Evolutionary conservation across 2,329 filamentous ascomycete genomes (phyloP).

Genomic region (Botrytis porri): DNA sequence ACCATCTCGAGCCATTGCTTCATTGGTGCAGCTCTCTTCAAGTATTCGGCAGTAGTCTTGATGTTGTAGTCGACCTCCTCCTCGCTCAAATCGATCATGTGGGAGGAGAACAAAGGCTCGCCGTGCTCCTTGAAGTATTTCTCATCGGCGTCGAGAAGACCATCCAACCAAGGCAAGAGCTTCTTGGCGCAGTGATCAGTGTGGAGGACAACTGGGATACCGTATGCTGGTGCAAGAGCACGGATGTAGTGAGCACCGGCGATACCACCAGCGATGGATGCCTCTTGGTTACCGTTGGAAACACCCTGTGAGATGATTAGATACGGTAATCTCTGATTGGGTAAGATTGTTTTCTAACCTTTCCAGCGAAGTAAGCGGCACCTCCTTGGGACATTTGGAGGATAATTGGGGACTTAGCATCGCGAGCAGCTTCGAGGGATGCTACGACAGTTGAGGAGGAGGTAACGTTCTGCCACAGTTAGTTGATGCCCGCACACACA

Average conservation of each 20-base stretch:
- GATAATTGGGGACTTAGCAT: slow-evolving; percentile 87
- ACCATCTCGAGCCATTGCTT: slow-evolving; percentile 99
- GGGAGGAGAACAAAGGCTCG: slow-evolving; percentile 89
- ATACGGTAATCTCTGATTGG: background rate
- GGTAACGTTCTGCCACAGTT: slow-evolving; percentile 68
- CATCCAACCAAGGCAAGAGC: slow-evolving; percentile 95
- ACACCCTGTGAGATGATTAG: slow-evolving; percentile 55
- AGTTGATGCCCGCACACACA: background rate
- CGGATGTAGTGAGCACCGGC: slow-evolving; percentile 94
- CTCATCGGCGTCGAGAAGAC: slow-evolving; percentile 93
- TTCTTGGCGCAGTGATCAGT: slow-evolving; percentile 99
- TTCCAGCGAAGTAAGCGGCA: slow-evolving; percentile 88
- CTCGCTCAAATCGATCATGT: slow-evolving; percentile 99
- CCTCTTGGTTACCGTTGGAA: slow-evolving; percentile 77
- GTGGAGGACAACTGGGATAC: slow-evolving; percentile 88
- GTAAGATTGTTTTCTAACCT: slow-evolving; percentile 46
- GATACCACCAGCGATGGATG: slow-evolving; percentile 82
- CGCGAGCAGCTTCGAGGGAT: slow-evolving; percentile 89
- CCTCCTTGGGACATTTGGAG: slow-evolving; percentile 93
- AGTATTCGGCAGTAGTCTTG: slow-evolving; percentile 84
- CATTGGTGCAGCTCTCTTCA: slow-evolving; percentile 91
- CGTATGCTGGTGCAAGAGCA: slow-evolving; percentile 80
- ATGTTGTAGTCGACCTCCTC: slow-evolving; percentile 90
- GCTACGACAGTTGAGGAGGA: slow-evolving; percentile 85
- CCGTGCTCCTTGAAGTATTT: slow-evolving; percentile 89